Conservation (phyloP, 768 basidiomycete genomes). For the Kwoniella bestiolae region DNA sequence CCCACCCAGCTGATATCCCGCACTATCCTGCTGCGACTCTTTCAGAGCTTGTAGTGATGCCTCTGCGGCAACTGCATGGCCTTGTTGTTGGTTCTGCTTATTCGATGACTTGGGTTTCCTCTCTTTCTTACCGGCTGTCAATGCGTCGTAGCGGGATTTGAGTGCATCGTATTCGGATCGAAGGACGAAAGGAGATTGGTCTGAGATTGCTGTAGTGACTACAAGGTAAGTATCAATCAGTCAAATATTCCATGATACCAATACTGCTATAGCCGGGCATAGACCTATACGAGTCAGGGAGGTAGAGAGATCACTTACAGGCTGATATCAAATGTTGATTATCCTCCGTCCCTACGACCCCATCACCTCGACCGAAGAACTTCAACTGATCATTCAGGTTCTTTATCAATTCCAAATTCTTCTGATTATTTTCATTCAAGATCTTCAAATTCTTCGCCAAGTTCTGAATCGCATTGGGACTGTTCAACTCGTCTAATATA, state of each 20-base stretch:
- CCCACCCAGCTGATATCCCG: not conserved
- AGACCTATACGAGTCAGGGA: too few species aligned
- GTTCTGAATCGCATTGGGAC: constrained; percentile 19
- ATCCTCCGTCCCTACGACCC: not conserved
- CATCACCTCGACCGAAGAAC: not conserved
- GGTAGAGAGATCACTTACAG: not conserved
- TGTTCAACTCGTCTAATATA: constrained; percentile 32
- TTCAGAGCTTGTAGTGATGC: not conserved
- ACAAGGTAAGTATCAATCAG: too few species aligned
- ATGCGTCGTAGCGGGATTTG: constrained; percentile 37
- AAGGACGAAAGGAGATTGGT: constrained; percentile 24
- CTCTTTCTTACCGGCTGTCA: constrained; percentile 6
- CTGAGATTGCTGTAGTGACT: constrained; percentile 3
- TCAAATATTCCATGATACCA: too few species aligned
- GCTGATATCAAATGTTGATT: not conserved
- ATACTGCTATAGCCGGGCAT: too few species aligned
- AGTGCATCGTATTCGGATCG: constrained; percentile 39
- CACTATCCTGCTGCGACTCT: not conserved
- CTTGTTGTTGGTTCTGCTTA: not conserved
- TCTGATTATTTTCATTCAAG: constrained; percentile 29
- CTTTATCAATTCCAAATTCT: constrained; percentile 31
- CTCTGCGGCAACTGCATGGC: not conserved
- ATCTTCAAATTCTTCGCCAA: constrained; percentile 25
- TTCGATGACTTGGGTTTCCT: not conserved
- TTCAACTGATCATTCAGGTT: constrained; percentile 16